Base-by-base conservation (phyloP, 2,329 filamentous ascomycete genomes). In the Raffaelea ambrosiae region DNA sequence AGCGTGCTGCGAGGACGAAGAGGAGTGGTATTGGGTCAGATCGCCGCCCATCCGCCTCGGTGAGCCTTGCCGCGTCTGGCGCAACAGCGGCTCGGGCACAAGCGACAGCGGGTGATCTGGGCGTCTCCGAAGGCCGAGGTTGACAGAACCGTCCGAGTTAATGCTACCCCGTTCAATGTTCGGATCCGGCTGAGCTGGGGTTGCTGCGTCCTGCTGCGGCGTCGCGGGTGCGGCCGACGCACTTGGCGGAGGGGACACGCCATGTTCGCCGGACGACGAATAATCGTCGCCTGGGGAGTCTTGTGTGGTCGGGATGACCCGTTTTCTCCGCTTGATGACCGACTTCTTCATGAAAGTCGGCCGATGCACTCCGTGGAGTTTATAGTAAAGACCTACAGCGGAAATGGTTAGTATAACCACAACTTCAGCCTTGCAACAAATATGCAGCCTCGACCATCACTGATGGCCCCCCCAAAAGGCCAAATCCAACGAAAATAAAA, bases 321-420 rank as follows among this genome's bases (percentile, higher is more conserved):
- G 83, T 73, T 97, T 97, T 51, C 93, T 78, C 53, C 93, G 81
- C 67, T 98, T 97, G 64, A 98, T 98, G 22, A 95, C 86, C 3
- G 88, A 86, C 65, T 96, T 97, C 67, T 97, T 98, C 93, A 98
- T 97, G n/a, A 88, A 88, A 5, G 93, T 88, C 0, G 93, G 93
- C 39, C 93, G 79, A 65, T 96, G 91, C 26, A 89, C 83, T 47
- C 90, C 90, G 62, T 98, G 93, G 3, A 98, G 80, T 66, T 97
- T 97, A 70, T 94, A 89, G 65, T 98, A 98, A 3, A 98, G 71
- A 4, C 91, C 89, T 95, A 55, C 4, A 44, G 26, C 7, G 36
- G 33, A 41, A 50, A 65, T 53, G 64, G 51, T 51, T 26, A 53
- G 49, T 26, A 44, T 5, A 20, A 31, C n/a, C 10, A 38, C 8